phyloP scores from a whole-genome alignment of 2,329 filamentous ascomycete genomes.

The Samsoniella hepiali region DNA sequence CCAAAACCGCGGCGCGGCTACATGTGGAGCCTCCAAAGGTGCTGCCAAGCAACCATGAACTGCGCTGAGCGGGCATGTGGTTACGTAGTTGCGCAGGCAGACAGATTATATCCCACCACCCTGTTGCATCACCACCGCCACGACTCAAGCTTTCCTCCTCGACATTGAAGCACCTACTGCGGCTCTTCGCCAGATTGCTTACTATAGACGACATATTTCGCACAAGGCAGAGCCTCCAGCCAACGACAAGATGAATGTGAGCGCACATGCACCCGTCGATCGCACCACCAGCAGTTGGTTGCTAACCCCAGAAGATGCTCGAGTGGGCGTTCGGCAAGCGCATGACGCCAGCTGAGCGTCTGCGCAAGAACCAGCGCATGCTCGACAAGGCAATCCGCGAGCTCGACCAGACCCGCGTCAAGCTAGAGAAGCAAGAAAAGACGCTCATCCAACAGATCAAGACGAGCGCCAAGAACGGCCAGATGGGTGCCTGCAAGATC shows the following conservation, averaged over 20 bases:
- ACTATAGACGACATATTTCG: background rate
- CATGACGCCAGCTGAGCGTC: constrained; percentile 90
- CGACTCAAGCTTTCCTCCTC: background rate
- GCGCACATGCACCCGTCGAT: constrained; percentile 25
- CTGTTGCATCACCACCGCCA: background rate
- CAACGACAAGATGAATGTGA: constrained; percentile 54
- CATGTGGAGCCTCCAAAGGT: background rate
- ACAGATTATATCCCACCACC: constrained; percentile 4
- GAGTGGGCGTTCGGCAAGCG: constrained; percentile 99
- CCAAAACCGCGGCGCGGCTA: background rate
- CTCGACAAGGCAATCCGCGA: constrained; percentile 97
- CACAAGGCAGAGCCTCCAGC: background rate
- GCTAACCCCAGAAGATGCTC: constrained; percentile 63
- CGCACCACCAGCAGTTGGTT: constrained; percentile 8
- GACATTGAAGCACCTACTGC: constrained; percentile 1
- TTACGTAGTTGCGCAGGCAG: constrained; percentile 17
- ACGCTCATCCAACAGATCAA: constrained; percentile 95
- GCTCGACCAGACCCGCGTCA: constrained; percentile 88
- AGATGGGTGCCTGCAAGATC: constrained; percentile 98
- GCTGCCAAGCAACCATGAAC: constrained; percentile 3
- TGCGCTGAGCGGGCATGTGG: background rate
- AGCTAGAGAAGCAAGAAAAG: constrained; percentile 98
- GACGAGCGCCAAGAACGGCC: constrained; percentile 95
- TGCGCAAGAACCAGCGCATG: constrained; percentile 91
- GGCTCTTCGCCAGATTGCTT: background rate